These are phyloP conservation scores for Solanum virginianum DNA, from an alignment of 257 asterid genomes.

Conservation along the genomic window DNA sequence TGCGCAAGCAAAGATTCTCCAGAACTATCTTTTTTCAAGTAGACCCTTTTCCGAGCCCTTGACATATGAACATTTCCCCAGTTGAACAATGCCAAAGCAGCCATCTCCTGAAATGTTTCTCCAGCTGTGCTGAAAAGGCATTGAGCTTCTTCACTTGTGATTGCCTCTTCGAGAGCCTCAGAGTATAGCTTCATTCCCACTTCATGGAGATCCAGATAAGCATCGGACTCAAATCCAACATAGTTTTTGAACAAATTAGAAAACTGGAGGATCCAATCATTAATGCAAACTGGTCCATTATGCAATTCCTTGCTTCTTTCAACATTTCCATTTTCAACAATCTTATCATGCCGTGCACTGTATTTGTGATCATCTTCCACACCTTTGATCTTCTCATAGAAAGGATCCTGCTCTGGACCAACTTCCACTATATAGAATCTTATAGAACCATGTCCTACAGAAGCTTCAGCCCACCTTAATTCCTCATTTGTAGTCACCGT, in stretches of 20 bases:
- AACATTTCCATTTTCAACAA: constrained; percentile 23
- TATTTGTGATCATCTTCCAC: constrained; percentile 3
- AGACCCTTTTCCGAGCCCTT: constrained; percentile 56
- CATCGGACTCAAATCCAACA: constrained; percentile 64
- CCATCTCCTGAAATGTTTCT: constrained; percentile 76
- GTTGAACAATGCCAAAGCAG: constrained; percentile 78
- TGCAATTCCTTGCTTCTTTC: constrained; percentile 15
- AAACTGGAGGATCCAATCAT: constrained; percentile 73
- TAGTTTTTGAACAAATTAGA: constrained; percentile 61
- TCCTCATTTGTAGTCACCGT: constrained; percentile 74
- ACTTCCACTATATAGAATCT: constrained; percentile 63
- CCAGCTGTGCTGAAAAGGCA: constrained; percentile 43
- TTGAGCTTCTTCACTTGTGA: constrained; percentile 82
- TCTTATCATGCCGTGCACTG: constrained; percentile 2
- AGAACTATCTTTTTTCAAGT: constrained; percentile 44
- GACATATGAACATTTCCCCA: constrained; percentile 84
- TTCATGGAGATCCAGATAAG: constrained; percentile 65
- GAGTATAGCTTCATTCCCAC: constrained; percentile 59
- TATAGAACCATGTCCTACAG: constrained; percentile 42
- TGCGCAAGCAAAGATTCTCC: constrained; percentile 32
- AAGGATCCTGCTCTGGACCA: constrained; percentile 57
- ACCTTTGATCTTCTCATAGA: constrained; percentile 21
- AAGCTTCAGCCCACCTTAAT: constrained; percentile 74
- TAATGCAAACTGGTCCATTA: constrained; percentile 36
- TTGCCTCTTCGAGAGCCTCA: constrained; percentile 74